Evolutionary conservation across 331 rosid species (phyloP), one percentile per base, ranked within the genome.

Genomic region (Quercus lobata): DNA sequence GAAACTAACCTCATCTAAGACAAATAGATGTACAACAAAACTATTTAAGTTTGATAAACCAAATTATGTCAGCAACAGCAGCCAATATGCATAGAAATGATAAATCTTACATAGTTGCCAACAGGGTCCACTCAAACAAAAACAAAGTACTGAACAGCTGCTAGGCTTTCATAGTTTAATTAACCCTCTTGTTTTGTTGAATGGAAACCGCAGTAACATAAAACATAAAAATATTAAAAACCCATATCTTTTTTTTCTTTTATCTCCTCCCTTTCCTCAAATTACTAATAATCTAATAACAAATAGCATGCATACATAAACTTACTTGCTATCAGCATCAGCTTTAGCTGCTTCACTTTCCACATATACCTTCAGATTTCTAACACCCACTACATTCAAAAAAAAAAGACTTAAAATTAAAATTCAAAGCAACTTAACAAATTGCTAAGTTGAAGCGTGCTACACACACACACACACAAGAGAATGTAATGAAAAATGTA

Each of bases 331-430:
- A 41, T 54, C 77, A 68, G 87, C 79, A 15, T 82, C 91, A 34
- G 66, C 69, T 75, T 88, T 86, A 72, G 55, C 72, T 75, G 57
- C 21, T 72, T 84, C 90, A 41, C 58, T 83, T 74, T 90, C 97
- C 2, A 88, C 60, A 83, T 82, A 89, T 32, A 91, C 86, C 85
- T 88, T 91, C 54, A 90, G 87, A 74, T 21, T 79, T 73, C 80
- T 75, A 12, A 77, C 65, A 71, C 85, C 87, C 29, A 56, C 93
- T 85, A 84, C 74, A 81, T 21, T 25, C 65, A 3, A 61, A 55
- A n/a, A 52, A 37, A 1, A 37, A 1, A n/a, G 1, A 8, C 46
- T 41, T 41, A 2, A 41, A 41, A 41, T 41, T 2, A 41, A 41
- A 8, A 41, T 8, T 2, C 4, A n/a, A 25, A 25, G 15, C 57